Evolutionary conservation across 2,329 filamentous ascomycete genomes (phyloP).

Genomic region (Cladophialophora psammophila): DNA sequence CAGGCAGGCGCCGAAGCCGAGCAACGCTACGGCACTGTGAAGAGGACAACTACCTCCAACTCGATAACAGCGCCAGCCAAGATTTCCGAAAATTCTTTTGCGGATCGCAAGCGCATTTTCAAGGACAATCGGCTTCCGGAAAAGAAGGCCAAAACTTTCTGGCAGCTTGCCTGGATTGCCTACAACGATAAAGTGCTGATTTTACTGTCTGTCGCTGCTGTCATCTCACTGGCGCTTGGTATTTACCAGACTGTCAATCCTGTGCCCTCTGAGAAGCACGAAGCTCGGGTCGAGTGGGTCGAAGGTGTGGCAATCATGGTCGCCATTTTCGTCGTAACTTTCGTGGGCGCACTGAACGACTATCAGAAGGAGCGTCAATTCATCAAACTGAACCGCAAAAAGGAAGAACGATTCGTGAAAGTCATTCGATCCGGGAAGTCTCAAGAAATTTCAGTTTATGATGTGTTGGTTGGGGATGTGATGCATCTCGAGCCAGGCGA

Average conservation of each 20-base stretch:
- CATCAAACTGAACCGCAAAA: conserved; percentile 80
- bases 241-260: conserved; percentile 60
- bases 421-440: conserved; percentile 77
- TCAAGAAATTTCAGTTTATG: conserved; percentile 72
- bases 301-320: conserved; percentile 81
- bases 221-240: conserved; percentile 74
- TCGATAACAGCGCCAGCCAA: conserved; percentile 37
- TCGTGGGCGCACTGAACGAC: conserved; percentile 80
- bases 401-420: conserved; percentile 76
- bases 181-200: conserved; percentile 81
- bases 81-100: conserved; percentile 48
- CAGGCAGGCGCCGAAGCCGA: conserved; percentile 36
- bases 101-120: conserved; percentile 74
- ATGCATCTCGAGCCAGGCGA: conserved; percentile 77
- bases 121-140: conserved; percentile 71
- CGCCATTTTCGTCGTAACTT: conserved; percentile 76
- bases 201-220: conserved; percentile 70
- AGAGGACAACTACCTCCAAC: conserved; percentile 34
- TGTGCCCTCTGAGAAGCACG: conserved; percentile 36
- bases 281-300: conserved; percentile 75
- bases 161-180: conserved; percentile 74
- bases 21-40: conserved; percentile 35
- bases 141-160: conserved; percentile 70
- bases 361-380: conserved; percentile 85
- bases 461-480: conserved; percentile 76